These are phyloP conservation scores for Neofusicoccum parvum DNA, from an alignment of 2,329 filamentous ascomycete species.

Conservation along the genomic window DNA sequence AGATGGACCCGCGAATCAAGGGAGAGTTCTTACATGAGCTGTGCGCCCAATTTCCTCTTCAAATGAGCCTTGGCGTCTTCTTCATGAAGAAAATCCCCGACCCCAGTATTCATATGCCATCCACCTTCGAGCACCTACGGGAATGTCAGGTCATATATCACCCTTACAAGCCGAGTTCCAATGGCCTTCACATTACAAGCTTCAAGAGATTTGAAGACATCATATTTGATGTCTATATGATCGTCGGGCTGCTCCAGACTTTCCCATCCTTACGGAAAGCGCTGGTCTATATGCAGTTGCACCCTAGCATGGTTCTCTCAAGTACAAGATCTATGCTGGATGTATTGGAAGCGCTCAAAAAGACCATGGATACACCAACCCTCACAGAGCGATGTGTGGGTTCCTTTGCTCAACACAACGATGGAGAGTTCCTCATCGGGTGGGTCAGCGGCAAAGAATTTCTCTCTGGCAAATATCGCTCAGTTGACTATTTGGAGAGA, in stretches of 20 bases:
- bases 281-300: background rate
- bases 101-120: background rate
- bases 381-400: no score
- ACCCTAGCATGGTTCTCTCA: background rate
- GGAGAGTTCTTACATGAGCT: background rate
- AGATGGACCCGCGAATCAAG: background rate
- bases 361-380: no score
- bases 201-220: background rate
- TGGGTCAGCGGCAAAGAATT: no score
- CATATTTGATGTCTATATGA: background rate
- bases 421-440: no score
- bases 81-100: background rate
- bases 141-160: background rate
- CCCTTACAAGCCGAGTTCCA: background rate
- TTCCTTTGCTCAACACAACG: background rate
- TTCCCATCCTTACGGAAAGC: background rate
- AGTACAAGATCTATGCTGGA: no score
- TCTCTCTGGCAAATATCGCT: no score
- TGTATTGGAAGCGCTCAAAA: no score
- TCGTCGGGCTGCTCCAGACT: background rate
- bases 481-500: no score
- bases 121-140: background rate
- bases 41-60: background rate
- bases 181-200: no score
- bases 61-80: background rate